Percentiles rank a stretch among this genome's conserved stretches.
These are phyloP conservation scores for Panicum virgatum DNA, from an alignment of 202 grass and related monocot genomes.

Conservation along the genomic window DNA sequence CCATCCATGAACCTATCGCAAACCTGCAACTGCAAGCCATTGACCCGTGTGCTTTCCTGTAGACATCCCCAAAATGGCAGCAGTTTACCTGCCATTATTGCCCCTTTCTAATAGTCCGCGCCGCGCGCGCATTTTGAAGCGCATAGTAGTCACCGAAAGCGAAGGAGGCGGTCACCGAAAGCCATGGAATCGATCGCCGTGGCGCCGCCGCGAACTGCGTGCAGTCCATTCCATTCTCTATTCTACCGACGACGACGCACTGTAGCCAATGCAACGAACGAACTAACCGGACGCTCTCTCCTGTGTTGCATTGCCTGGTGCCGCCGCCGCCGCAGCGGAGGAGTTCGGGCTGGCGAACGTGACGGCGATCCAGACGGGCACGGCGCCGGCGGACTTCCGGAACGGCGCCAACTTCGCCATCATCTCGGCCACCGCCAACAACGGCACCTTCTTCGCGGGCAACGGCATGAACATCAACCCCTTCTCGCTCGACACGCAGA, in stretches of 20 bases:
- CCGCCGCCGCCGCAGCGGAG: constrained; percentile 41
- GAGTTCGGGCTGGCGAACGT: constrained; percentile 47
- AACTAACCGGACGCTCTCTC: not conserved
- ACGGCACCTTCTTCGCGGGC: constrained; percentile 54
- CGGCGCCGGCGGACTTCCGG: constrained; percentile 39
- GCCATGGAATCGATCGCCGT: not conserved
- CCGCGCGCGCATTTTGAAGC: not conserved
- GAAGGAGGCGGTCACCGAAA: not conserved
- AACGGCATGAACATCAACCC: constrained; percentile 39
- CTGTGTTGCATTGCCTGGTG: not conserved
- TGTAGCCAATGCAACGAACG: too few species aligned
- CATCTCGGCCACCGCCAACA: constrained; percentile 60
- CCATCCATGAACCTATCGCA: not conserved
- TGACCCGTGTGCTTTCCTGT: not conserved
- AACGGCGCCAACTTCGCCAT: constrained; percentile 73
- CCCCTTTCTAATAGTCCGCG: not conserved
- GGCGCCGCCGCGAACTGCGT: too few species aligned
- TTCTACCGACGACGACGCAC: not conserved
- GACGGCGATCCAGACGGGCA: constrained; percentile 47
- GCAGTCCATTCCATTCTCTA: not conserved
- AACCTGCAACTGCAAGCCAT: not conserved
- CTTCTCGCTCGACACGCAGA: constrained; percentile 57
- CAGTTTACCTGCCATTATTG: not conserved
- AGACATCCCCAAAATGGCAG: constrained; percentile 14
- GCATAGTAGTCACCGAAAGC: not conserved